A percentile compares a stretch with the other conserved stretches of the same genome.
Conservation (phyloP, 1,139 yeast genomes). For the Suhomyces chickasaworum region DNA sequence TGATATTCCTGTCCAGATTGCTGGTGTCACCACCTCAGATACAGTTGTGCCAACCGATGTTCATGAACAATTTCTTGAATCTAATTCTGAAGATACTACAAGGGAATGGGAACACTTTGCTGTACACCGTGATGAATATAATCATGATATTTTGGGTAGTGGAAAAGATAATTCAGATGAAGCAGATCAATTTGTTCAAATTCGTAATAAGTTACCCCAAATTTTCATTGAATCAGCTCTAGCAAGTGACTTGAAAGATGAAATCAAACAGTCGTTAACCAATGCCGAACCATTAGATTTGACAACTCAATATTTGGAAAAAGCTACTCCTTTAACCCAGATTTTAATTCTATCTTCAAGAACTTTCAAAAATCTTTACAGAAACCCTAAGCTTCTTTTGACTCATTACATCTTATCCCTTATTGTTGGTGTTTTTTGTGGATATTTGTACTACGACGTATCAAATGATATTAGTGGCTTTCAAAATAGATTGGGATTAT, state of each 20-base stretch:
- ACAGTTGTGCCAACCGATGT: conserved; percentile 29
- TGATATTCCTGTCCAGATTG: conserved; percentile 16
- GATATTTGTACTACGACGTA: conserved; percentile 78
- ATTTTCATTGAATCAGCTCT: conserved; percentile 52
- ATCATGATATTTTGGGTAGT: conserved; percentile 23
- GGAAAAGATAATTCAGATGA: conserved; percentile 23
- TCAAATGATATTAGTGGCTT: conserved; percentile 91
- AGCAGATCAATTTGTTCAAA: conserved; percentile 34
- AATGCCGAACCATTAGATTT: conserved; percentile 38
- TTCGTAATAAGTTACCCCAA: conserved; percentile 39
- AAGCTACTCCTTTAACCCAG: conserved; percentile 66
- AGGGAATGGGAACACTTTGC: conserved; percentile 91
- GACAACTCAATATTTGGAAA: conserved; percentile 37
- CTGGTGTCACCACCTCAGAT: conserved; percentile 30
- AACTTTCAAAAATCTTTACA: conserved; percentile 86
- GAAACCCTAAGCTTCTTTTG: conserved; percentile 83
- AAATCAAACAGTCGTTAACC: conserved; percentile 43
- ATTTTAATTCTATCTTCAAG: conserved; percentile 73
- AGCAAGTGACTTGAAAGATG: conserved; percentile 50
- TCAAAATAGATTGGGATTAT: conserved; percentile 90
- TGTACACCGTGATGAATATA: conserved; percentile 74
- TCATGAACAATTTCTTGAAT: conserved; percentile 40
- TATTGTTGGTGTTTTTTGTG: conserved; percentile 79
- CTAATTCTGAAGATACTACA: conserved; percentile 53
- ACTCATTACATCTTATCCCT: conserved; percentile 82